Evolutionary conservation across 306 rosid genomes (phyloP), one percentile per base, ranked within the genome.

Genomic region (Dalbergia oliveri): DNA sequence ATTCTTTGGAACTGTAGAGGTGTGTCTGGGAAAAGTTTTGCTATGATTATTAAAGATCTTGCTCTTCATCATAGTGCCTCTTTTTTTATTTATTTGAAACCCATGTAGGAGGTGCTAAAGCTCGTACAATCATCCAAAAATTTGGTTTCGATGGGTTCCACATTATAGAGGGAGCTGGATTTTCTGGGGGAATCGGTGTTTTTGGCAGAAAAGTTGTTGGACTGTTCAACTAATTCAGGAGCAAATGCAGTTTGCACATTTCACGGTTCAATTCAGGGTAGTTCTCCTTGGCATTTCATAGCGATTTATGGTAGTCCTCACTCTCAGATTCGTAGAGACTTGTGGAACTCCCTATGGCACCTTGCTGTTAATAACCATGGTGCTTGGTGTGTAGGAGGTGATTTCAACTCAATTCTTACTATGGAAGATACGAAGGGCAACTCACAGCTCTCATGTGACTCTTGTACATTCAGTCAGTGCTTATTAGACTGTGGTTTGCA

Each of bases 171-270:
- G 56, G 56, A 5, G 9, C 4, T 1, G 56, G 56, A 0, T 50
- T 11, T 5, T 50, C 56, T 11, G 56, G 56, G 1, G 56, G 56
- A 0, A 50, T 50, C 12, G 56, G 56, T 11, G 15, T 3, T 3
- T 50, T 3, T 50, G 56, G 16, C 11, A 14, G 6, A 50, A 6
- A 3, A 0, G 2, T 5, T 0, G 0, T 3, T 50, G 56, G 56
- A 3, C 11, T 0, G 16, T 50, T 0, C n/a, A 50, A 0, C 0
- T 50, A 0, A 0, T 50, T 3, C 2, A 4, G 6, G 9, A 9
- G 2, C 16, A 3, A 6, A 11, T 14, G 5, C 1, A 50, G 9
- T 11, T 11, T 50, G 56, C 9, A 6, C 56, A 50, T 50, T 5
- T 50, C 15, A 50, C 0, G 9, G 56, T 50, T 3, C 11, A 3